Evolutionary conservation across 1,284 basidiomycete species (phyloP).

Genomic region (Hemileia vastatrix): DNA sequence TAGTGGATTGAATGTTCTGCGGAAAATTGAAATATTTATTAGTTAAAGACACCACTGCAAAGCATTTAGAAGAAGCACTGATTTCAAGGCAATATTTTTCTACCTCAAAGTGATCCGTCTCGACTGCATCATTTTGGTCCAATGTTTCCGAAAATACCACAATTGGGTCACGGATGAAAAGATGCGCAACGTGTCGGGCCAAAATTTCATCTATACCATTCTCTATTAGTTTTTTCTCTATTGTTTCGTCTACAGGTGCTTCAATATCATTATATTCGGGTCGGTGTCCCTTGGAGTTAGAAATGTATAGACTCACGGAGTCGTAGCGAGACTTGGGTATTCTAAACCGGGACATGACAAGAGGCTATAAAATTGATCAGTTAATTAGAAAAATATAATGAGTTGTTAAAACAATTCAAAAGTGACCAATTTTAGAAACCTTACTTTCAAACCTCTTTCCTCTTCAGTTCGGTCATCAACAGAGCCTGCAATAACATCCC

Average conservation of each 20-base stretch:
- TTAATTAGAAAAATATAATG: too few relatives aligned
- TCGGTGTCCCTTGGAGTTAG: constrained; percentile 71
- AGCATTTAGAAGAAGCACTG: too few relatives aligned
- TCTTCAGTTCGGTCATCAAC: constrained; percentile 94
- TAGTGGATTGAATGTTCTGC: constrained; percentile 98
- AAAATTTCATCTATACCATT: constrained; percentile 77
- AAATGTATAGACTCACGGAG: constrained; percentile 88
- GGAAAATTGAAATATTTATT: too few relatives aligned
- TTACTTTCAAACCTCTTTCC: constrained; percentile 85
- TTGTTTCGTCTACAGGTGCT: constrained; percentile 65
- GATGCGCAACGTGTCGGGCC: constrained; percentile 82
- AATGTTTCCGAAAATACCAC: constrained; percentile 92
- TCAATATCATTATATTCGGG: constrained; percentile 86
- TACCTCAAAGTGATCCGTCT: constrained; percentile 97
- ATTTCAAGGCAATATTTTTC: too few relatives aligned
- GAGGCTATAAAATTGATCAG: too few relatives aligned
- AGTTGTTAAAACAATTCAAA: too few relatives aligned
- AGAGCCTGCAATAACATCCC: constrained; percentile 95
- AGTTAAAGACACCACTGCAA: too few relatives aligned
- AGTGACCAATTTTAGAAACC: too few relatives aligned
- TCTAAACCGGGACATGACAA: constrained; percentile 58
- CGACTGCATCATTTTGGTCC: constrained; percentile 76
- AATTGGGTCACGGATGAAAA: constrained; percentile 95
- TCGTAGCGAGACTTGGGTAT: constrained; percentile 97
- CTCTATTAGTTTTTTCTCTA: constrained; percentile 53